phyloP scores from a whole-genome alignment of 495 filamentous ascomycete genomes.

The Xylaria longipes region DNA sequence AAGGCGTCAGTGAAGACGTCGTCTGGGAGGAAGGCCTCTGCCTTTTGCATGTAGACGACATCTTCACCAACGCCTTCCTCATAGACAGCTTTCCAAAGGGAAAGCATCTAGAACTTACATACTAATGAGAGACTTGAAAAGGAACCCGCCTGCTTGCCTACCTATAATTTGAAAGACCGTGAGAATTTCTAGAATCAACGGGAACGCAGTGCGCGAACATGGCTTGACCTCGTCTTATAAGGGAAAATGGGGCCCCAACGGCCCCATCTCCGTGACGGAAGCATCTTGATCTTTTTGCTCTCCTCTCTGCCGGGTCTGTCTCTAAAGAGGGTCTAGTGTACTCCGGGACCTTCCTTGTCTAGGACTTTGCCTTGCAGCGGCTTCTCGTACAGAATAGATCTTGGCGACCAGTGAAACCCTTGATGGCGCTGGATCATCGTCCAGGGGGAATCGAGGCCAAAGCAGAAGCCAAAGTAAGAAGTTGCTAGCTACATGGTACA shows the following conservation, averaged over 20 bases:
- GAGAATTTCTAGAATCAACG: neutral
- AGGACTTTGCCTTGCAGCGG: neutral
- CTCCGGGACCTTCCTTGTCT: neutral
- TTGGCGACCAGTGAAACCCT: conserved; percentile 18
- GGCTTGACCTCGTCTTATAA: neutral
- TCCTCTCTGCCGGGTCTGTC: neutral
- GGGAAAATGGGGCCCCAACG: neutral
- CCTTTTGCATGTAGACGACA: too few relatives aligned
- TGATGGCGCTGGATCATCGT: conserved; percentile 4
- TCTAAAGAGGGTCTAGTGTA: conserved; percentile 1
- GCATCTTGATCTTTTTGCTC: conserved; percentile 15
- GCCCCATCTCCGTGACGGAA: conserved; percentile 5
- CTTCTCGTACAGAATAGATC: neutral
- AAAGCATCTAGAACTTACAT: conserved; percentile 6
- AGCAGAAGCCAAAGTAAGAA: conserved; percentile 5
- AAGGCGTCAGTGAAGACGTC: too few relatives aligned
- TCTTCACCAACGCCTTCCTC: too few relatives aligned
- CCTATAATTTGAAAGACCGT: neutral
- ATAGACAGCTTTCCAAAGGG: too few relatives aligned
- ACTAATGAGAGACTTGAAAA: conserved; percentile 10
- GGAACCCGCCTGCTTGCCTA: conserved; percentile 10
- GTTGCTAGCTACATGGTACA: neutral
- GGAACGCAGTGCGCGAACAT: neutral
- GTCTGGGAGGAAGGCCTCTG: too few relatives aligned
- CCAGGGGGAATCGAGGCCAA: conserved; percentile 1